Evolutionary conservation across 305 asterid species (phyloP), one percentile per base, ranked within the genome.

Genomic region (Solanum aculeatissimum): DNA sequence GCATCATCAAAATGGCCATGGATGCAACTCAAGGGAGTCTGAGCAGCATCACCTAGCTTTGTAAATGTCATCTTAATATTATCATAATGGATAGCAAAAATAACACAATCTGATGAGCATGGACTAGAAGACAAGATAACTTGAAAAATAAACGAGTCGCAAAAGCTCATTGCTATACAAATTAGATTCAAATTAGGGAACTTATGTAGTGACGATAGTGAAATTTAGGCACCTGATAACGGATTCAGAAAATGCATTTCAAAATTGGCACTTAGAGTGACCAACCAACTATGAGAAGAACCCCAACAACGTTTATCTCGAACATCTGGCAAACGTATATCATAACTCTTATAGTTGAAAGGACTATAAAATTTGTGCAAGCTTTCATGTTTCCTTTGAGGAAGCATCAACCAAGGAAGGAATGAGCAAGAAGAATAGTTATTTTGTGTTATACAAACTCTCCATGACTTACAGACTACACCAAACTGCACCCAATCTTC

Each of bases 201-300:
- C 60, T 68, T 85, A 35, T 69, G 85, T 4, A 84, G 80, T 2
- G 72, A 78, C 0, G 86, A 88, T 69, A 87, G 91, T 38, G n/a
- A n/a, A 7, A 87, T 65, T 14, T 66, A 35, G 9, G 4, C 86
- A 42, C 75, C 18, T 1, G 91, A 89, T n/a, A 89, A 45, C 13
- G 83, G 86, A 77, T 87, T 63, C 70, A 69, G 47, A 54, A 89
- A 78, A 53, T 42, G 65, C 70, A 86, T 65, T 21, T 79, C 72
- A 23, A 53, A 62, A 29, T 29, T 32, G 21, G 29, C 23, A 78
- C 81, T 84, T 19, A 81, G 54, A 42, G 85, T 53, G 23, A 84
- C 62, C 83, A 87, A 65, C 90, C 89, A 89, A 25, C 89, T 87
- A 82, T 85, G 86, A 70, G 91, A 83, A 53, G 91, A 89, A 25